These are phyloP conservation scores for Cystobasidium slooffiae DNA, from an alignment of 1,284 basidiomycete species.

Conservation along the genomic window DNA sequence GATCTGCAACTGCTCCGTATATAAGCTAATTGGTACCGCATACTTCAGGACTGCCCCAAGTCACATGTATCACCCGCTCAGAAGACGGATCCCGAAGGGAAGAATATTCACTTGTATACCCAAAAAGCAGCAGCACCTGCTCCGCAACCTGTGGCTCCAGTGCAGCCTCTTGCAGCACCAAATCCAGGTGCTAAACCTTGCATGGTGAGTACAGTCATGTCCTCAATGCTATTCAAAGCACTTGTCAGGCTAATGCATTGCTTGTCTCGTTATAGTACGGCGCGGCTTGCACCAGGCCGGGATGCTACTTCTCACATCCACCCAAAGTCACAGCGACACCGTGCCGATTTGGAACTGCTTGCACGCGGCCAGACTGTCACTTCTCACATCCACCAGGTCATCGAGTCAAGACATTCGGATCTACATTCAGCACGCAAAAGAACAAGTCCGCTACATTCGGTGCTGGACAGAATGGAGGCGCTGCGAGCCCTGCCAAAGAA, in stretches of 20 bases:
- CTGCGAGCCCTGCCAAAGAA: background rate
- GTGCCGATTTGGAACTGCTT: conserved; percentile 67
- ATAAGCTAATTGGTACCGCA: conserved; percentile 41
- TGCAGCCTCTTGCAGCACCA: conserved; percentile 47
- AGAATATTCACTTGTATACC: conserved; percentile 25
- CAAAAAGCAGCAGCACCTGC: conserved; percentile 33
- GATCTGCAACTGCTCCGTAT: conserved; percentile 49
- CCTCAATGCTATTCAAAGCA: background rate
- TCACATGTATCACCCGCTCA: conserved; percentile 52
- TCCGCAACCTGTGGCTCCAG: conserved; percentile 25
- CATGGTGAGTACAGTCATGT: conserved; percentile 53
- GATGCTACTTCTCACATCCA: conserved; percentile 72
- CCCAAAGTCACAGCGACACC: conserved; percentile 57
- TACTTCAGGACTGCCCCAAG: conserved; percentile 52
- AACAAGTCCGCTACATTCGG: conserved; percentile 43
- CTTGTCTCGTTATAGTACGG: conserved; percentile 63
- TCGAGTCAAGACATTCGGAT: conserved; percentile 51
- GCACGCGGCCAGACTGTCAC: conserved; percentile 72
- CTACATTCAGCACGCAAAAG: conserved; percentile 14
- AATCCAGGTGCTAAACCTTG: conserved; percentile 62
- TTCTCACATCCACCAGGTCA: conserved; percentile 76
- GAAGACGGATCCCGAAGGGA: conserved; percentile 45
- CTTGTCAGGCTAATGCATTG: background rate
- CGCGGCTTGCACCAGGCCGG: conserved; percentile 70
- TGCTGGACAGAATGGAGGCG: background rate